phyloP scores from a whole-genome alignment of 140 eudicot species.

The Senecio squalidus region DNA sequence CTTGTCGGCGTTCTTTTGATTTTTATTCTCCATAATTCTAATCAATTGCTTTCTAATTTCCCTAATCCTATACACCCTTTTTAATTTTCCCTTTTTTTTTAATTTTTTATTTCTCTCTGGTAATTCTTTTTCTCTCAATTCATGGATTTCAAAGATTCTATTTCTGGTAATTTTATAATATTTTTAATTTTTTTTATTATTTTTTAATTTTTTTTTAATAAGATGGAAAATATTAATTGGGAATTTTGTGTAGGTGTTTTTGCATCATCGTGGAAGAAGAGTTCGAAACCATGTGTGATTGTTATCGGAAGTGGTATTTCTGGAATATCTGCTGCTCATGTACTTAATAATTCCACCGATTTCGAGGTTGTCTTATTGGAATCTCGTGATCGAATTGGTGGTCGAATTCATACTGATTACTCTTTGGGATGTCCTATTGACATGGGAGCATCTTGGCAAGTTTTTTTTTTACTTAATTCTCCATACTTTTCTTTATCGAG shows the following conservation, averaged over 20 bases:
- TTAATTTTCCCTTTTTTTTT: conserved; percentile 43
- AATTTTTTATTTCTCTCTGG: conserved; percentile 32
- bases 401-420: conserved; percentile 93
- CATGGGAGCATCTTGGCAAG: conserved; percentile 97
- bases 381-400: conserved; percentile 96
- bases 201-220: not conserved
- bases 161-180: conserved; percentile 54
- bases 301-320: conserved; percentile 97
- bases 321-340: conserved; percentile 89
- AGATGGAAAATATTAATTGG: not conserved
- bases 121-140: conserved; percentile 31
- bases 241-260: conserved; percentile 36
- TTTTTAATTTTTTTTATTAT: not conserved
- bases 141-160: conserved; percentile 52
- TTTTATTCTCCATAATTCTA: conserved; percentile 73
- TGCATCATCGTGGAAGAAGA: conserved; percentile 45
- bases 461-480: conserved; percentile 7
- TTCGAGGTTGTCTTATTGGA: conserved; percentile 79
- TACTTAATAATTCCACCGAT: conserved; percentile 62
- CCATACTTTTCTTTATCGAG: not conserved
- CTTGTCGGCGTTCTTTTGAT: conserved; percentile 86
- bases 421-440: conserved; percentile 97
- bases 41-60: conserved; percentile 77
- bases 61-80: conserved; percentile 74
- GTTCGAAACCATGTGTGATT: conserved; percentile 61